Conservation (phyloP, 805 yeast genomes). For the Vanderwaltozyma yarrowii region DNA sequence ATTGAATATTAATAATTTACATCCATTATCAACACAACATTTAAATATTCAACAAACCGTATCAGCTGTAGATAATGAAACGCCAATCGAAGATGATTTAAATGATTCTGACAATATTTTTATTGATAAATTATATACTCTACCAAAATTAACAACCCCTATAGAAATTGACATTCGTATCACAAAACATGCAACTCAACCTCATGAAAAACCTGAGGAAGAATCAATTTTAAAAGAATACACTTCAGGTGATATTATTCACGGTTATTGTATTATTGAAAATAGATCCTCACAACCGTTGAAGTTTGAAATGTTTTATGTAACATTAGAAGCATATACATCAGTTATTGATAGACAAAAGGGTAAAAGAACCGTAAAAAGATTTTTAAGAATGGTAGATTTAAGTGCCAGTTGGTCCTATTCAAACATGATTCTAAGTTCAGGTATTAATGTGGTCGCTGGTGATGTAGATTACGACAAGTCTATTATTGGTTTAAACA, state of each 20-base stretch:
- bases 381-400: conserved; percentile 51
- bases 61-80: background rate
- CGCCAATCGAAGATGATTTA: conserved; percentile 25
- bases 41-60: conserved; percentile 3
- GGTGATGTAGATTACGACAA: conserved; percentile 41
- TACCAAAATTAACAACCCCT: conserved; percentile 38
- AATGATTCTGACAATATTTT: conserved; percentile 36
- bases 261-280: conserved; percentile 46
- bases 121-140: conserved; percentile 40
- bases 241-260: conserved; percentile 56
- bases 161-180: conserved; percentile 40
- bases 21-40: conserved; percentile 9
- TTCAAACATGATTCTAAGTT: conserved; percentile 41
- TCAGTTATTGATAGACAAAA: conserved; percentile 25
- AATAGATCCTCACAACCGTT: conserved; percentile 38
- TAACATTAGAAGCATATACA: conserved; percentile 36
- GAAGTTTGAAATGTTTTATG: conserved; percentile 53
- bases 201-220: conserved; percentile 36
- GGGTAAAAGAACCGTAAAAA: conserved; percentile 33
- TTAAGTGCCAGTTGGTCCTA: conserved; percentile 45
- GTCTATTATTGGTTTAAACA: conserved; percentile 38
- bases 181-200: conserved; percentile 41
- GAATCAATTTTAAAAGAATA: conserved; percentile 42
- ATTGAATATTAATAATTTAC: conserved; percentile 4
- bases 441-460: conserved; percentile 40